A percentile compares a stretch with the other conserved stretches of the same genome.
phyloP scores from a whole-genome alignment of 805 yeast genomes.

The Groenewaldozyma salmanticensis region DNA sequence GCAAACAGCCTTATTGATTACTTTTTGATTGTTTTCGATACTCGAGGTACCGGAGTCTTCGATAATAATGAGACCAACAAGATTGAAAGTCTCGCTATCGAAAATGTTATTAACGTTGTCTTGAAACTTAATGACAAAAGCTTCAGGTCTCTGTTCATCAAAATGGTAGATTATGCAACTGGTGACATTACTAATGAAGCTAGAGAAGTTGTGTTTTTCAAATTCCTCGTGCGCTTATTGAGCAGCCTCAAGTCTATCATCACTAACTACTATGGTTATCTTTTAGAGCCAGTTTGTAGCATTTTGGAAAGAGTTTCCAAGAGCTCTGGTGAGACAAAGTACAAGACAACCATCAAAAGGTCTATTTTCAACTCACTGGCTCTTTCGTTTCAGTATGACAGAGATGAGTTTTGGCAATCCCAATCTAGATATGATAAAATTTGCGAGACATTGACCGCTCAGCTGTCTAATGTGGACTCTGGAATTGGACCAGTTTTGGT shows the following conservation, averaged over 20 bases:
- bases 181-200: slow-evolving; percentile 65
- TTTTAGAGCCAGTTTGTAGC: slow-evolving; percentile 60
- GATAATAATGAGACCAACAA: slow-evolving; percentile 69
- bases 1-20: slow-evolving; percentile 60
- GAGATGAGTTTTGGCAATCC: slow-evolving; percentile 91
- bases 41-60: slow-evolving; percentile 47
- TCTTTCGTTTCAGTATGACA: slow-evolving; percentile 78
- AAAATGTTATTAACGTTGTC: slow-evolving; percentile 65
- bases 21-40: slow-evolving; percentile 60
- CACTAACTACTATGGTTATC: slow-evolving; percentile 78
- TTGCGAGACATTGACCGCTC: slow-evolving; percentile 51
- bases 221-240: slow-evolving; percentile 76
- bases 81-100: slow-evolving; percentile 67
- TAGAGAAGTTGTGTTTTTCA: slow-evolving; percentile 67
- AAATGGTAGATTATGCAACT: slow-evolving; percentile 84
- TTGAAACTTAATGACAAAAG: slow-evolving; percentile 89
- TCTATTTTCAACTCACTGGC: slow-evolving; percentile 62
- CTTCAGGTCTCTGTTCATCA: slow-evolving; percentile 86
- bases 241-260: slow-evolving; percentile 77
- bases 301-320: slow-evolving; percentile 37
- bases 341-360: slow-evolving; percentile 42
- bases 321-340: background rate
- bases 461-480: slow-evolving; percentile 59
- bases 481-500: slow-evolving; percentile 72
- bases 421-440: slow-evolving; percentile 73